Conservation (phyloP, 1,284 basidiomycete genomes). For the Ganoderma lucidum region DNA sequence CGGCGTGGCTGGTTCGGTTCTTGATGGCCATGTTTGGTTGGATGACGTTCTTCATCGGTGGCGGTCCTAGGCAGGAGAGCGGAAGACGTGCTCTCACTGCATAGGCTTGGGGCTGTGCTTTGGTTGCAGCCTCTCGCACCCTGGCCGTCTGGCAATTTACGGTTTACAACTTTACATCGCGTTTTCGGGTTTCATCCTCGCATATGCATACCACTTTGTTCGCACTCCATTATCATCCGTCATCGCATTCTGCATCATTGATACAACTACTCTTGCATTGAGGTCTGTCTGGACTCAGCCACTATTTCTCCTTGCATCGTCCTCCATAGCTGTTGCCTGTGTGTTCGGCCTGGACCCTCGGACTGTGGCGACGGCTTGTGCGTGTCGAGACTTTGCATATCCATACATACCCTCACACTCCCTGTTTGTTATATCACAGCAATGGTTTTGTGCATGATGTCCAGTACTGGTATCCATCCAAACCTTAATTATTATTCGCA, state of each 20-base stretch:
- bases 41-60: conserved; percentile 60
- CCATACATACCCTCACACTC: conserved; percentile 19
- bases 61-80: conserved; percentile 27
- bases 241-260: conserved; percentile 11
- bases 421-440: conserved; percentile 21
- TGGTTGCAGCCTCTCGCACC: neutral
- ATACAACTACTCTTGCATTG: conserved; percentile 14
- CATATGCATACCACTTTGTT: conserved; percentile 16
- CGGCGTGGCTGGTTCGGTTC: conserved; percentile 81
- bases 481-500: conserved; percentile 17
- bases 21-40: conserved; percentile 82
- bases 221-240: conserved; percentile 6
- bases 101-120: conserved; percentile 8
- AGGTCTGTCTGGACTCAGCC: conserved; percentile 1
- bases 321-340: conserved; percentile 15
- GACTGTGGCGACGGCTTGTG: conserved; percentile 14
- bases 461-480: conserved; percentile 11
- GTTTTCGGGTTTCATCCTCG: conserved; percentile 6
- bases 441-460: conserved; percentile 20
- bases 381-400: conserved; percentile 18
- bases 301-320: conserved; percentile 13
- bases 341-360: conserved; percentile 17
- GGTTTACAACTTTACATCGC: neutral
- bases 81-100: conserved; percentile 25
- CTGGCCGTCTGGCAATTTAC: neutral